These are phyloP conservation scores for Beta lomatogona DNA, from an alignment of 179 eudicot genomes.

Conservation along the genomic window DNA sequence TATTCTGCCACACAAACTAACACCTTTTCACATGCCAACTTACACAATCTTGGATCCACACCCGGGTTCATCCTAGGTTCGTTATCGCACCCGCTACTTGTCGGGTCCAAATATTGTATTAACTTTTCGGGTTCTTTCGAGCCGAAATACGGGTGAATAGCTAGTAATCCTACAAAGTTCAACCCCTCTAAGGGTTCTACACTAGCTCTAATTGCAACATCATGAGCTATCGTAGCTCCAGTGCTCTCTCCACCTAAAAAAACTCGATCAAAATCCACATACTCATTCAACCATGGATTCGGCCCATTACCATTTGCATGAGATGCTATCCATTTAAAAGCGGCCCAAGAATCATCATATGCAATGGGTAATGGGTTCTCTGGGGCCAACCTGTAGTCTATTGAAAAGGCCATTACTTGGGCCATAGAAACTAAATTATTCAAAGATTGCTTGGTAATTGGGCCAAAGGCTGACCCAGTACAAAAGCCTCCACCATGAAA, in stretches of 20 bases:
- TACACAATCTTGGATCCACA: slow-evolving; percentile 33
- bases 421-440: slow-evolving; percentile 23
- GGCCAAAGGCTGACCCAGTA: slow-evolving; percentile 40
- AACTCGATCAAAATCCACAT: slow-evolving; percentile 42
- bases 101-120: slow-evolving; percentile 31
- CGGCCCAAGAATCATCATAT: slow-evolving; percentile 58
- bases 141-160: slow-evolving; percentile 45
- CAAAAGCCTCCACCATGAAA: slow-evolving; percentile 62
- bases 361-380: slow-evolving; percentile 51
- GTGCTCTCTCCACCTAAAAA: slow-evolving; percentile 54
- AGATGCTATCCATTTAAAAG: slow-evolving; percentile 49
- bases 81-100: slow-evolving; percentile 19
- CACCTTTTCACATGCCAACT: slow-evolving; percentile 36
- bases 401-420: slow-evolving; percentile 35
- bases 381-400: slow-evolving; percentile 64
- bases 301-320: slow-evolving; percentile 41
- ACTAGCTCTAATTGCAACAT: slow-evolving; percentile 40
- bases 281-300: slow-evolving; percentile 47
- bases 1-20: slow-evolving; percentile 44
- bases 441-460: slow-evolving; percentile 16
- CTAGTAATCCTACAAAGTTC: slow-evolving; percentile 22
- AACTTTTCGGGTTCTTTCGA: slow-evolving; percentile 27
- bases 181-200: slow-evolving; percentile 9
- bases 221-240: slow-evolving; percentile 47
- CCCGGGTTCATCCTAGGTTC: slow-evolving; percentile 46